These are phyloP conservation scores for Botryotinia narcissicola DNA, from an alignment of 2,329 filamentous ascomycete genomes.

Conservation along the genomic window DNA sequence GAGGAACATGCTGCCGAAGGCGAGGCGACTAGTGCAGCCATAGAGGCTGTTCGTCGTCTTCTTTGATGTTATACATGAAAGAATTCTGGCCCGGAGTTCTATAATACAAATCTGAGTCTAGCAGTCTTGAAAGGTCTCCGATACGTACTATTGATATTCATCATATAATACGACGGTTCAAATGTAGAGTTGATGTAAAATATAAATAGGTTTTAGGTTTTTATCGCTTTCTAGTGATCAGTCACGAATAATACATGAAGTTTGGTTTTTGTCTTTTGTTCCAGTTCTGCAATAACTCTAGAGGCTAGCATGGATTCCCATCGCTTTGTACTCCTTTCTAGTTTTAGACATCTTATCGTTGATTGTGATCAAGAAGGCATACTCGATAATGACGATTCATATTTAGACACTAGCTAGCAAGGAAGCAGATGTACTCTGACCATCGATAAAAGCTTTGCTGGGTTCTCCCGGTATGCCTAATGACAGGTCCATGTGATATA, in stretches of 20 bases:
- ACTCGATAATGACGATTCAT: not conserved
- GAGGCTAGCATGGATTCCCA: not conserved
- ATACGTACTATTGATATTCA: not conserved
- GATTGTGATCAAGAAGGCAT: not conserved
- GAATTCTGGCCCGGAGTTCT: not conserved
- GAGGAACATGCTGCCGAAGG: not conserved
- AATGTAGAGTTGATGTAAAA: not conserved
- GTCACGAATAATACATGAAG: not conserved
- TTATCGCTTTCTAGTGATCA: not conserved
- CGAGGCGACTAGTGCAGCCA: not conserved
- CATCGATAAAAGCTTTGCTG: not conserved
- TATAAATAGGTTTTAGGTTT: not conserved
- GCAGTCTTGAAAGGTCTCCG: not conserved
- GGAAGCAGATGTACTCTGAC: not conserved
- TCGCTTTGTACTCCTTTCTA: not conserved
- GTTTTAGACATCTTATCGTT: not conserved
- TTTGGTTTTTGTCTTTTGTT: not conserved
- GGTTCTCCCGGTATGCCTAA: not conserved
- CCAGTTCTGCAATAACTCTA: not conserved
- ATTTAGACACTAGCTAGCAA: not conserved
- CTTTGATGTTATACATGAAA: not conserved
- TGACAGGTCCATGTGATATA: not conserved
- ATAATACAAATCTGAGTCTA: not conserved
- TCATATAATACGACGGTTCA: not conserved
- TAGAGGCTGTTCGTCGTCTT: constrained; percentile 5